These are phyloP conservation scores for Crotalaria pallida DNA, from an alignment of 306 rosid genomes.

Conservation along the genomic window DNA sequence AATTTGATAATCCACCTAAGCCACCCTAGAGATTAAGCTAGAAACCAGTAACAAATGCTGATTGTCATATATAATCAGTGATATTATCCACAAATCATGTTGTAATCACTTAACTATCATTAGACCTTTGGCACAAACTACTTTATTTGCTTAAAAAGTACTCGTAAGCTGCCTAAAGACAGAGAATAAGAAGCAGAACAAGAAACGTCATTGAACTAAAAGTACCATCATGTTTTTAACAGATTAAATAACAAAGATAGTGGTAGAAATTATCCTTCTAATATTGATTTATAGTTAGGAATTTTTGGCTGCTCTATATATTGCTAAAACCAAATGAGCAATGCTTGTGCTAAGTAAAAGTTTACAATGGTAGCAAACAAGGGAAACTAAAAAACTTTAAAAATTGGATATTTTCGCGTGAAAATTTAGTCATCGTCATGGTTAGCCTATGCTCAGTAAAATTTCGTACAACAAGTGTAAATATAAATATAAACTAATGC, in stretches of 20 bases:
- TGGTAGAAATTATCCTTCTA: background rate
- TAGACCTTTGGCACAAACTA: background rate
- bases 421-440: constrained; percentile 1
- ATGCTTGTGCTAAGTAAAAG: background rate
- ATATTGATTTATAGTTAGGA: background rate
- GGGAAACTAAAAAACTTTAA: background rate
- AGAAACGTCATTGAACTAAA: background rate
- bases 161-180: background rate
- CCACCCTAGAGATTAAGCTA: background rate
- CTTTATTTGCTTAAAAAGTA: background rate
- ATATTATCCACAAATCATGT: background rate
- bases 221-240: background rate
- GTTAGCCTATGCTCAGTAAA: background rate
- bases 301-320: background rate
- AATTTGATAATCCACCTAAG: background rate
- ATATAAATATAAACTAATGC: background rate
- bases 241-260: background rate
- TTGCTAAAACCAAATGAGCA: background rate
- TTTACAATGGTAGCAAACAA: background rate
- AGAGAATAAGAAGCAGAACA: background rate
- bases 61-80: background rate
- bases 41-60: background rate
- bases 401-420: background rate
- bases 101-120: background rate
- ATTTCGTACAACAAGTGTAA: background rate